A percentile compares a stretch with the other conserved stretches of the same genome.
Evolutionary conservation across 164 flowering plant species (phyloP).

Genomic region (Vitis labrusca): DNA sequence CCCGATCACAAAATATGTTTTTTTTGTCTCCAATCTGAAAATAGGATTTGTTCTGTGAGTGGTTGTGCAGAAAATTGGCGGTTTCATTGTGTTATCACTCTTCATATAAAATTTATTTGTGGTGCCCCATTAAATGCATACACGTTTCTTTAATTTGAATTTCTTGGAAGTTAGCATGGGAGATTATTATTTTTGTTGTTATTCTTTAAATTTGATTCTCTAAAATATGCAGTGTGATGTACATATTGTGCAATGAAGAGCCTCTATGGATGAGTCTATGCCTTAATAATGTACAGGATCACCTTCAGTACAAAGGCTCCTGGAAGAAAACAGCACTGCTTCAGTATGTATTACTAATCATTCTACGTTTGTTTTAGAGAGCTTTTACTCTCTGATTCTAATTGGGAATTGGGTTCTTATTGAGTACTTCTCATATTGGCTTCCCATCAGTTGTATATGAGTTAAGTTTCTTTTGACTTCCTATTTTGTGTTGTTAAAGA

Average conservation of each 20-base stretch:
- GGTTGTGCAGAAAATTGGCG: no score
- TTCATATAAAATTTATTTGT: no score
- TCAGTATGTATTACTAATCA: conserved; percentile 42
- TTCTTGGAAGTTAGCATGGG: background rate
- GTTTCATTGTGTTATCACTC: no score
- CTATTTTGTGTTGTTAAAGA: background rate
- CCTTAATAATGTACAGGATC: conserved; percentile 43
- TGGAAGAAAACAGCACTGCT: conserved; percentile 80
- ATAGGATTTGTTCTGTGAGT: no score
- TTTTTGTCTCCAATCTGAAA: no score
- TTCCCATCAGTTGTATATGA: background rate
- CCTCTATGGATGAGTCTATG: conserved; percentile 94
- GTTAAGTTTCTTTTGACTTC: background rate
- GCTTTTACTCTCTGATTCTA: background rate
- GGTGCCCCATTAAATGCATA: no score
- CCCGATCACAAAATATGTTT: background rate
- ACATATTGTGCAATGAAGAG: conserved; percentile 90
- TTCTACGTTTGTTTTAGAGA: background rate
- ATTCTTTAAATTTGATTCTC: no score
- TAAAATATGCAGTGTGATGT: conserved; percentile 73
- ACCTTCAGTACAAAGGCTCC: conserved; percentile 73
- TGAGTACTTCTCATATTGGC: background rate
- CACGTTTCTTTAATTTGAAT: no score
- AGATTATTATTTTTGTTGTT: background rate
- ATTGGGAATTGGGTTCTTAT: background rate